These are phyloP conservation scores for Talaromyces sp. DNA, from an alignment of 2,329 filamentous ascomycete species.

Conservation along the genomic window DNA sequence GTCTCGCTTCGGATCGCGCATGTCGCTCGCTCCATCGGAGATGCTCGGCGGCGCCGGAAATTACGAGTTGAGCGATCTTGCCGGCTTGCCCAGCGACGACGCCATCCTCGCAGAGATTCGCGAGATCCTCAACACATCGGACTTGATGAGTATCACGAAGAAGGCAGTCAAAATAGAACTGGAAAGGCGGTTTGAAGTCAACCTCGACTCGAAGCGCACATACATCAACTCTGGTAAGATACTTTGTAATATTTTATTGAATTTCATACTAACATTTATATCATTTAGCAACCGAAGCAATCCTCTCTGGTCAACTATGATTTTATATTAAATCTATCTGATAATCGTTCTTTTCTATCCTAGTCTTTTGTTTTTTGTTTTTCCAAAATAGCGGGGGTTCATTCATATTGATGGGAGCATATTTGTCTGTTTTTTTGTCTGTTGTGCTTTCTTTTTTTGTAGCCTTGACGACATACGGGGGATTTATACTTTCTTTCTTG, in stretches of 20 bases:
- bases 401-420: not conserved
- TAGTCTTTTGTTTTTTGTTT: not conserved
- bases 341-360: not conserved
- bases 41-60: constrained; percentile 59
- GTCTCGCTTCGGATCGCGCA: constrained; percentile 55
- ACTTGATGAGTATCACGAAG: constrained; percentile 97
- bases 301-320: constrained; percentile 71
- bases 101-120: constrained; percentile 88
- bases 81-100: constrained; percentile 79
- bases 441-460: not conserved
- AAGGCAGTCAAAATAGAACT: constrained; percentile 95
- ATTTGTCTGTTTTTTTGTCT: not conserved
- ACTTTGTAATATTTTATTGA: constrained; percentile 15
- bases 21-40: constrained; percentile 77
- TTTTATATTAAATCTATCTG: not conserved
- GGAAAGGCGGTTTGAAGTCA: constrained; percentile 82
- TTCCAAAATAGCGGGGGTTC: constrained; percentile 1
- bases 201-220: constrained; percentile 78
- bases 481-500: not conserved
- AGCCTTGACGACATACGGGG: not conserved
- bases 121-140: constrained; percentile 83
- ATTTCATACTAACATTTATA: constrained; percentile 15
- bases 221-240: constrained; percentile 90
- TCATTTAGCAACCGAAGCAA: constrained; percentile 66
- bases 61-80: constrained; percentile 70